Percentiles rank a stretch among this genome's conserved stretches.
phyloP scores from a whole-genome alignment of 305 asterid species.

The Fraxinus angustifolia region DNA sequence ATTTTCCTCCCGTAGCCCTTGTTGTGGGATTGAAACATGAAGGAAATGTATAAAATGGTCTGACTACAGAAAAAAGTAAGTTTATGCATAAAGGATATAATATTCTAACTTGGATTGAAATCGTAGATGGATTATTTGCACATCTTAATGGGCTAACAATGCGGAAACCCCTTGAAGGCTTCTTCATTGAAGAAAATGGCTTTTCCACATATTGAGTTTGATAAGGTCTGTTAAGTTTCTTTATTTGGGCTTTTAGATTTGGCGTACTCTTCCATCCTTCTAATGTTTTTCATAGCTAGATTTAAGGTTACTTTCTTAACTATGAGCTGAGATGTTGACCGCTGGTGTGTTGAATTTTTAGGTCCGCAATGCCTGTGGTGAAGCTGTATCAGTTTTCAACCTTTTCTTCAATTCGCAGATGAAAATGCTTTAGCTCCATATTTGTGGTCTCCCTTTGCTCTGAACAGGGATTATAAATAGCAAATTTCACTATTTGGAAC shows the following conservation, averaged over 20 bases:
- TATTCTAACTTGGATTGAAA: constrained; percentile 93
- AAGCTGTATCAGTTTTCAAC: constrained; percentile 93
- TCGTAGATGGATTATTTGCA: constrained; percentile 97
- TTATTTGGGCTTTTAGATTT: constrained; percentile 55
- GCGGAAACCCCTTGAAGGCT: constrained; percentile 90
- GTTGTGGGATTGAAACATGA: constrained; percentile 29
- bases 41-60: constrained; percentile 44
- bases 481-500: constrained; percentile 12
- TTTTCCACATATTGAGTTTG: constrained; percentile 61
- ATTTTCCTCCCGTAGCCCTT: constrained; percentile 20
- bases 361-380: constrained; percentile 99
- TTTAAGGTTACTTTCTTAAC: constrained; percentile 63
- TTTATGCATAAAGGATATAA: constrained; percentile 53
- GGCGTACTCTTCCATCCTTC: constrained; percentile 63
- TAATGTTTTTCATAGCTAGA: constrained; percentile 61
- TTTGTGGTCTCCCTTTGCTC: constrained; percentile 52
- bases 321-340: constrained; percentile 80
- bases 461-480: constrained; percentile 55
- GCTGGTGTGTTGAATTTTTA: constrained; percentile 81
- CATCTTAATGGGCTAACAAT: constrained; percentile 92
- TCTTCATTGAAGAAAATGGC: constrained; percentile 79
- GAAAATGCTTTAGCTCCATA: constrained; percentile 73
- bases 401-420: constrained; percentile 80
- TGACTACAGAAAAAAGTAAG: constrained; percentile 41
- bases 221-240: constrained; percentile 88